Percentiles rank a stretch among this genome's conserved stretches.
Evolutionary conservation across 805 yeast species (phyloP).

Genomic region (Starmerella khaoyaiensis): DNA sequence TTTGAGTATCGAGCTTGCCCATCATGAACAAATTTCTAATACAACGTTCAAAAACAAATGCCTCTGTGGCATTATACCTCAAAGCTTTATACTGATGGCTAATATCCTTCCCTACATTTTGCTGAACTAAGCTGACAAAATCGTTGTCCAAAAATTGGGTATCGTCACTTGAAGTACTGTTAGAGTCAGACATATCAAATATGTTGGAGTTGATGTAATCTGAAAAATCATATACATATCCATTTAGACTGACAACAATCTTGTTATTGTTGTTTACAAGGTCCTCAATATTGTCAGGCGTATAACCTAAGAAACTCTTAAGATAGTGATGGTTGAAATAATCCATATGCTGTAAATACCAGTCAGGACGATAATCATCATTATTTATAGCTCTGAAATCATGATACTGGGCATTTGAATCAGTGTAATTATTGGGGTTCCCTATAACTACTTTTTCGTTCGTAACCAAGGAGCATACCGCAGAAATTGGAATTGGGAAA

Average conservation of each 20-base stretch:
- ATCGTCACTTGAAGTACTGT: conserved; percentile 13
- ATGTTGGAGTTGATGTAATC: conserved; percentile 30
- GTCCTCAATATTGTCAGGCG: conserved; percentile 24
- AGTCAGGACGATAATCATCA: conserved; percentile 32
- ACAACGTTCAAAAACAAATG: conserved; percentile 27
- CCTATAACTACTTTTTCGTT: conserved; percentile 25
- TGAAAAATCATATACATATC: conserved; percentile 31
- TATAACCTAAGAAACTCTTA: conserved; percentile 30
- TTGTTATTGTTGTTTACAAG: conserved; percentile 20
- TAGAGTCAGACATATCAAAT: conserved; percentile 16
- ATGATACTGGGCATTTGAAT: conserved; percentile 31
- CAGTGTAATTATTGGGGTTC: conserved; percentile 29
- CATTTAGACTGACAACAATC: conserved; percentile 27
- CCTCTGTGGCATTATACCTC: conserved; percentile 19
- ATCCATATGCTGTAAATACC: conserved; percentile 31
- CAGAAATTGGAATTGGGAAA: conserved; percentile 32
- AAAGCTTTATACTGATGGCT: conserved; percentile 23
- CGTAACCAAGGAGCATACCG: conserved; percentile 28
- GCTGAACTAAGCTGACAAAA: conserved; percentile 27
- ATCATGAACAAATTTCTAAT: conserved; percentile 31
- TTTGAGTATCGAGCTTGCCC: conserved; percentile 32
- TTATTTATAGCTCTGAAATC: conserved; percentile 30
- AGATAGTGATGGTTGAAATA: conserved; percentile 28
- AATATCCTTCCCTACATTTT: conserved; percentile 29
- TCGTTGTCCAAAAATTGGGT: conserved; percentile 26